Conservation (phyloP, 176 grass and related monocot genomes). For the Typha latifolia region DNA sequence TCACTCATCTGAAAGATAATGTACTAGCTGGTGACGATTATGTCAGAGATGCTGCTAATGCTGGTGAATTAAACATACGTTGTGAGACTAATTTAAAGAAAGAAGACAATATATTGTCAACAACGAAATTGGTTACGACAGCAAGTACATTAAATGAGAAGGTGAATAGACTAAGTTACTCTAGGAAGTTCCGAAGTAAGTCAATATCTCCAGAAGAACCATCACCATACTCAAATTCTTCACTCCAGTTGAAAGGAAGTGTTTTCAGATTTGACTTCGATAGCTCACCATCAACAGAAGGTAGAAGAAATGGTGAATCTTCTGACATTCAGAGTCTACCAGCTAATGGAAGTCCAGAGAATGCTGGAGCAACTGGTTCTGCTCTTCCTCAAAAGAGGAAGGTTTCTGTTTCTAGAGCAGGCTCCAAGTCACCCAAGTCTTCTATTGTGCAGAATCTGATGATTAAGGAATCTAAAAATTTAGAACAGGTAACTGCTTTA, state of each 20-base stretch:
- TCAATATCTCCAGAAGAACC: slow-evolving; percentile 35
- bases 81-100: slow-evolving; percentile 14
- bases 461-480: slow-evolving; percentile 23
- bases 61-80: slow-evolving; percentile 8
- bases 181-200: slow-evolving; percentile 32
- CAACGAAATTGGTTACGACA: neutral
- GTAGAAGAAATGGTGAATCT: slow-evolving; percentile 9
- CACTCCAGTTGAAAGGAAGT: slow-evolving; percentile 8
- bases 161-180: slow-evolving; percentile 26
- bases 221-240: slow-evolving; percentile 8
- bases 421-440: slow-evolving; percentile 11
- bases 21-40: slow-evolving; percentile 15
- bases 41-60: slow-evolving; percentile 8
- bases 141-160: slow-evolving; percentile 4
- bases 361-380: slow-evolving; percentile 14
- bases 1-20: slow-evolving; percentile 8
- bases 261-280: slow-evolving; percentile 11
- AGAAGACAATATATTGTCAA: slow-evolving; percentile 8
- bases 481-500: slow-evolving; percentile 17
- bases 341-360: slow-evolving; percentile 11
- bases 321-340: slow-evolving; percentile 7
- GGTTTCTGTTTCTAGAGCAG: slow-evolving; percentile 20
- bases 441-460: slow-evolving; percentile 12
- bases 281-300: slow-evolving; percentile 7
- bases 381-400: slow-evolving; percentile 35